Base-by-base conservation (phyloP, 495 filamentous ascomycete genomes). In the Podospora bellae-mahoneyi region DNA sequence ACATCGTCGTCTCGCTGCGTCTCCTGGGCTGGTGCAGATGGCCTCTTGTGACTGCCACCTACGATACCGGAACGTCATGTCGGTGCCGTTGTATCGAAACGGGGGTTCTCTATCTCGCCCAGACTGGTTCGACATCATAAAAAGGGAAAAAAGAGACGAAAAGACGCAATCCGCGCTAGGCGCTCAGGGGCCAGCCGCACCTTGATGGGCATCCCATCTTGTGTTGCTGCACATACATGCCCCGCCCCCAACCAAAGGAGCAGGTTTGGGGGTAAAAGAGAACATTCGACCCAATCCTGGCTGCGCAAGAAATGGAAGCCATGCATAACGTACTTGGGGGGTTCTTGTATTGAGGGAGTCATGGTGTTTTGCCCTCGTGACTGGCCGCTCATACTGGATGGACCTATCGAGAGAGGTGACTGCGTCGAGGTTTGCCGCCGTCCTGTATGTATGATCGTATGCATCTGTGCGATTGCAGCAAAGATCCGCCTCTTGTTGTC, bases 111-210 rank as follows among this genome's bases (percentile, higher is more conserved):
- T 15, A 58, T 58, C 55, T 58, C 55, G 55, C 55, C 55, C 55
- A 48, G 39, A 48, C 39, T 48, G 39, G 6, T 16, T 48, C 39
- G 13, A 16, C 9, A 48, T 10, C 39, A 10, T 48, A 3, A 48
- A 48, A 48, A 48, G 13, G 39, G 39, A 48, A 48, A 48, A 48
- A 48, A 18, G 39, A 48, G 39, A 48, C 39, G 39, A 18, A 58
- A 58, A 58, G 55, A 26, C 55, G 55, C 19, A 58, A 58, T 58
- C 55, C 55, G 55, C 55, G 55, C 55, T 58, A 58, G 23, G 55
- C 55, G 55, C 55, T 23, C 5, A 58, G 55, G n/a, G 23, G 55
- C 55, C 55, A 58, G 55, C 55, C 55, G 55, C 55, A 58, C 55
- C 55, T 58, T 58, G 55, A 58, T 16, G 39, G 39, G 30, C 30